Evolutionary conservation across 2,329 filamentous ascomycete genomes (phyloP).

Genomic region (Bretziella fagacearum): DNA sequence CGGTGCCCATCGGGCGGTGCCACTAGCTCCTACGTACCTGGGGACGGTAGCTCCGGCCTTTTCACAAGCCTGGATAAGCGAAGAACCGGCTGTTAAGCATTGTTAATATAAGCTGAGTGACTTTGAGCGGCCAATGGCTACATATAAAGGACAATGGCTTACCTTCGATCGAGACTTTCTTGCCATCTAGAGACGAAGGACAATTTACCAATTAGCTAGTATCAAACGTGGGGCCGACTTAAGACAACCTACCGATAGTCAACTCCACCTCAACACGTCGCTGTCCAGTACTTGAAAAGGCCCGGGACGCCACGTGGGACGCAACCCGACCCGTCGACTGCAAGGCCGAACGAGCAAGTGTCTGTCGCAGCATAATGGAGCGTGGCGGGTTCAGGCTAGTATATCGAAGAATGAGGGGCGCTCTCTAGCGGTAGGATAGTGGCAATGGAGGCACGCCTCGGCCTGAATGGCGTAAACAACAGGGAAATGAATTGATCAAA

Average conservation of each 20-base stretch:
- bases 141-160: conserved; percentile 21
- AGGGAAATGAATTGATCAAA: background rate
- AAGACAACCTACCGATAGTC: conserved; percentile 54
- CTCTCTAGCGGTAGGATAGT: too few species aligned
- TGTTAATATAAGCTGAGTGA: conserved; percentile 13
- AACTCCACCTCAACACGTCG: conserved; percentile 87
- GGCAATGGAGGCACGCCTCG: background rate
- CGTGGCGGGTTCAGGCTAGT: background rate
- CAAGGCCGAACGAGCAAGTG: conserved; percentile 51
- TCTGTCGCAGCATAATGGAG: conserved; percentile 49
- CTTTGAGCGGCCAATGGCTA: conserved; percentile 11
- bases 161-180: conserved; percentile 98
- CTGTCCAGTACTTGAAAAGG: conserved; percentile 65
- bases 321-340: conserved; percentile 42
- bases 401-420: conserved; percentile 3
- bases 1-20: conserved; percentile 3
- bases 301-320: conserved; percentile 42
- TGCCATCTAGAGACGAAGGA: conserved; percentile 51
- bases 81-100: conserved; percentile 59
- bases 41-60: conserved; percentile 85
- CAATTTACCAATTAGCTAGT: conserved; percentile 20
- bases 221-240: conserved; percentile 1
- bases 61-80: conserved; percentile 97
- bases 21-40: conserved; percentile 36
- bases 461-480: background rate